Conservation (phyloP, 2,329 filamentous ascomycete species). For the Leptosphaerulina australis region DNA sequence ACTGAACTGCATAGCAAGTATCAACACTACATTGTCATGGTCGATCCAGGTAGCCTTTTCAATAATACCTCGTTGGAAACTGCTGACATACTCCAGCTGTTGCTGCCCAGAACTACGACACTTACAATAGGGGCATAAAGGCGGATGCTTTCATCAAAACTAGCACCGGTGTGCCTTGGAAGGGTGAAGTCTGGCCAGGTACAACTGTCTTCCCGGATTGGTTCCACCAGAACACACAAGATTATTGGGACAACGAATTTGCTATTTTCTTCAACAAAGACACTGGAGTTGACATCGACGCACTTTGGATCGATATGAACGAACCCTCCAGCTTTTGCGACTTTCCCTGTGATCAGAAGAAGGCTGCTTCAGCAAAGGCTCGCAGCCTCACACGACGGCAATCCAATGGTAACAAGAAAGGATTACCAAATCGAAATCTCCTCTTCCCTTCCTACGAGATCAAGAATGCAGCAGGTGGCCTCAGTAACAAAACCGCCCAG, state of each 20-base stretch:
- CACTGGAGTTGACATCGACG: constrained; percentile 75
- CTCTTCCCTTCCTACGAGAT: constrained; percentile 70
- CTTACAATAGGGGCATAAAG: constrained; percentile 67
- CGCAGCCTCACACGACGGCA: constrained; percentile 12
- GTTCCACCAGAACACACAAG: constrained; percentile 68
- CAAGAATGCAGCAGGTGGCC: constrained; percentile 59
- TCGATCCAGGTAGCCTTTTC: constrained; percentile 61
- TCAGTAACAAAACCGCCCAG: constrained; percentile 61
- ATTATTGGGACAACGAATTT: constrained; percentile 75
- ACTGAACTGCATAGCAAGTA: constrained; percentile 67
- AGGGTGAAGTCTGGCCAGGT: constrained; percentile 78
- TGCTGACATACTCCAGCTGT: constrained; percentile 61
- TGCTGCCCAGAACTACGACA: constrained; percentile 53
- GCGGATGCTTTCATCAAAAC: constrained; percentile 59
- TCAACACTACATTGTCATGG: constrained; percentile 78
- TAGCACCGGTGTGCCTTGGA: constrained; percentile 61
- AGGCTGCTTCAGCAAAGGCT: constrained; percentile 34
- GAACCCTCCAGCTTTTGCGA: constrained; percentile 44
- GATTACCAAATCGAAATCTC: constrained; percentile 67
- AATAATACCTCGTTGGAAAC: background rate
- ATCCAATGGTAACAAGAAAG: constrained; percentile 53
- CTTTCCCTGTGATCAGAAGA: constrained; percentile 56
- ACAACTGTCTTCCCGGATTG: constrained; percentile 75
- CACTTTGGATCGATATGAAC: constrained; percentile 53
- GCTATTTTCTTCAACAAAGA: constrained; percentile 66